Base-by-base conservation (phyloP, 2,329 filamentous ascomycete species). In the Beauveria bassiana region DNA sequence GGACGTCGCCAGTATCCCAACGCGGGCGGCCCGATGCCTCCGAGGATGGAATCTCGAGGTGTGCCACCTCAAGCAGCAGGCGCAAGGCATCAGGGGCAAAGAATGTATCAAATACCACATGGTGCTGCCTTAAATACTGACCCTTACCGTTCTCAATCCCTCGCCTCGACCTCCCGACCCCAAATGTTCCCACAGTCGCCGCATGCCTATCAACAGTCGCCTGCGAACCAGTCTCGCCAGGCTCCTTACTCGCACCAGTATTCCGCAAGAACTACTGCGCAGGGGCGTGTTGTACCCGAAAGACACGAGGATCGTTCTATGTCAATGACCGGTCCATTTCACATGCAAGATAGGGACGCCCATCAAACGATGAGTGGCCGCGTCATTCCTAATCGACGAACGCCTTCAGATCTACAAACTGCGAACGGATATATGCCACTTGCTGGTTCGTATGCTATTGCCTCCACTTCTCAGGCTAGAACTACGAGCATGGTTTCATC, bases 291-390 rank as follows among this genome's bases (percentile, higher is more conserved):
- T 42, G 92, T 99, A 9, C 95, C 95, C 1, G 93, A 97, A 71
- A 86, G 93, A 59, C 89, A 93, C 64, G 91, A 96, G 69, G 93
- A 98, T 74, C 86, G 95, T 62, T 87, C 95, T 65, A 98, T 98
- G 95, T 96, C 93, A 51, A 88, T 99, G 88, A 95, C 89, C 5
- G 91, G 90, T 10, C 90, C 73, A 22, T 80, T 78, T 63, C 72
- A 91, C 67, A 82, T 87, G 3, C 81, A 88, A 59, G 91, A 96
- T 67, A 82, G 84, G 64, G 89, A 90, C 69, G 80, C 92, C 50
- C 89, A 95, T 73, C 93, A 97, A 74, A 97, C 93, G 6, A 96
- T 93, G 85, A 96, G 90, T 71, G 95, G 95, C 53, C 85, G 95
- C 66, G 82, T 96, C 22, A 96, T 99, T 66, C 95, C 95, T 3